Evolutionary conservation across 1,284 basidiomycete genomes (phyloP), one percentile per base, ranked within the genome.

Genomic region (Leccinum huronense): DNA sequence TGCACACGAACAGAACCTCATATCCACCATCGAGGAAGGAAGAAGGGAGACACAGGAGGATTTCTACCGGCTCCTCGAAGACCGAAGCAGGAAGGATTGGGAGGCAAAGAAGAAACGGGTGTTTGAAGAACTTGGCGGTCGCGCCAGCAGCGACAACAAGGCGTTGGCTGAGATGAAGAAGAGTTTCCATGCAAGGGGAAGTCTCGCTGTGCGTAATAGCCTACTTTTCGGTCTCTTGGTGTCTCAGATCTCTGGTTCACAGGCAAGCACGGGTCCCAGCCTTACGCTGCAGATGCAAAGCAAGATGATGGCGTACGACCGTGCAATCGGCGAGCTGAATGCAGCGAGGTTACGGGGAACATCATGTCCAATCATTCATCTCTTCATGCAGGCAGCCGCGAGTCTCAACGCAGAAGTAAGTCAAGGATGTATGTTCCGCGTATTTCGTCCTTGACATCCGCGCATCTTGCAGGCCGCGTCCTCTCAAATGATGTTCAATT

Each of bases 251-350:
- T 55, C 23, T 33, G 48, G 7, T 58, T 38, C 48, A 45, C 67
- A 86, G 83, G 75, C 83, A 48, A 83, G 82, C 70, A 78, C 80
- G 19, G 78, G 82, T 3, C 84, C 87, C 1, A 84, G 81, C 65
- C 79, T 88, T 27, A 87, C 83, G 23, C 76, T 91, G 58, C 88
- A 91, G 70, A 90, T 94, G 85, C 95, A 97, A 78, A 89, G 85
- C 75, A 94, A 94, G 79, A 96, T 97, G 94, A 93, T 96, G 86
- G 88, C 87, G n/a, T 98, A 97, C 75, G 92, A 94, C 77, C 86
- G 86, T 63, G 88, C 93, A 36, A 81, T 97, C 53, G 79, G 84
- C 16, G 86, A 91, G 38, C 78, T 95, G 57, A 95, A 94, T 75
- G 79, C 85, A 57, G 84, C 91, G 7, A 81, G 93, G 56, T 80